These are phyloP conservation scores for Boechera retrofracta DNA, from an alignment of 345 rosid genomes.

Conservation along the genomic window DNA sequence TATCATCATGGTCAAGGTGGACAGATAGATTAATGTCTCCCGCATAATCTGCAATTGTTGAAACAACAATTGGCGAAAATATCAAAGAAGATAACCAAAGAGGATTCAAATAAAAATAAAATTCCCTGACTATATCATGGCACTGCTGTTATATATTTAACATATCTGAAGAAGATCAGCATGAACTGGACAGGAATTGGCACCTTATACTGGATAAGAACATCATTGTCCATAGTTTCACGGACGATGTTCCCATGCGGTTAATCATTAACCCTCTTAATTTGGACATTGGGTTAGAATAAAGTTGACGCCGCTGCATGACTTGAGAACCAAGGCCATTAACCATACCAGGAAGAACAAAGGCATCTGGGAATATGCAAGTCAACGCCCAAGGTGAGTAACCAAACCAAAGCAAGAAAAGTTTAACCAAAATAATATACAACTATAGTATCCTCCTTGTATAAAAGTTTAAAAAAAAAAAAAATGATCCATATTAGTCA, in stretches of 20 bases:
- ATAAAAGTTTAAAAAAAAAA: neutral
- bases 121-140: neutral
- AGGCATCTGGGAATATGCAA: slow-evolving; percentile 62
- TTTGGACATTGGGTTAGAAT: slow-evolving; percentile 84
- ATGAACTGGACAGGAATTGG: slow-evolving; percentile 13
- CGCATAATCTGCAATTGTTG: slow-evolving; percentile 81
- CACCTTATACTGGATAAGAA: slow-evolving; percentile 98
- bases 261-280: slow-evolving; percentile 93
- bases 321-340: slow-evolving; percentile 85
- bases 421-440: neutral
- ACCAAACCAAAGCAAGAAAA: slow-evolving; percentile 30
- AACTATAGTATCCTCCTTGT: neutral
- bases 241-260: slow-evolving; percentile 97
- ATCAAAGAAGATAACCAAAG: neutral
- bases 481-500: neutral
- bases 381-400: slow-evolving; percentile 30
- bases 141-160: slow-evolving; percentile 11
- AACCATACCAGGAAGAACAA: slow-evolving; percentile 67
- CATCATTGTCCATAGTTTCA: slow-evolving; percentile 99
- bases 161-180: slow-evolving; percentile 14
- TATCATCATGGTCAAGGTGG: slow-evolving; percentile 99
- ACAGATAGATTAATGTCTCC: slow-evolving; percentile 85
- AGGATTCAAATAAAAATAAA: slow-evolving; percentile 7
- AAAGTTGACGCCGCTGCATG: slow-evolving; percentile 88
- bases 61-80: neutral